Percentiles rank a stretch among this genome's conserved stretches.
Conservation (phyloP, 129 eudicot species). For the Ambrosia trifida region DNA sequence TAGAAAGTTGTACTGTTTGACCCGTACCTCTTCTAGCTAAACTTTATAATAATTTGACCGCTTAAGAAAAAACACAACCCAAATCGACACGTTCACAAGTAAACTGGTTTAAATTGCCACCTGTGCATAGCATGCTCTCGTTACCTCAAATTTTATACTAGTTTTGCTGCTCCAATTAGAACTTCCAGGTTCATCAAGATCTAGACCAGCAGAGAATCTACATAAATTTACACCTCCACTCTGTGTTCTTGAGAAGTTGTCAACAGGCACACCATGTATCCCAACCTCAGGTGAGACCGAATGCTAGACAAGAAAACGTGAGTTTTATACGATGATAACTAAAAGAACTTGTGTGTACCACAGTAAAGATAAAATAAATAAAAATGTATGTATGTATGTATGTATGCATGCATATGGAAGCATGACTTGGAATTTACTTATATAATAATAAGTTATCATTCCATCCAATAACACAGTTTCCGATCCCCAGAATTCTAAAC, state of each 20-base stretch:
- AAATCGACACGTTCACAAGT: background rate
- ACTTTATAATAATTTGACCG: background rate
- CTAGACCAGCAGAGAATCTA: conserved; percentile 80
- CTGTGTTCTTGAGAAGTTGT: conserved; percentile 78
- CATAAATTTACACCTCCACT: conserved; percentile 88
- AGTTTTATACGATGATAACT: conserved; percentile 12
- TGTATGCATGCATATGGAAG: background rate
- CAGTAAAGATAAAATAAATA: background rate
- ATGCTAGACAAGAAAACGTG: conserved; percentile 56
- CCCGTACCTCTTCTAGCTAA: background rate
- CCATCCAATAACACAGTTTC: background rate
- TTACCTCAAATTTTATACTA: conserved; percentile 87
- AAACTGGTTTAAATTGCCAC: background rate
- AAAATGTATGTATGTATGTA: background rate
- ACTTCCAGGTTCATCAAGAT: conserved; percentile 75
- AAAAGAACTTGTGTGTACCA: background rate
- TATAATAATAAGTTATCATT: background rate
- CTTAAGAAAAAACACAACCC: background rate
- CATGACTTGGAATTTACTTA: background rate
- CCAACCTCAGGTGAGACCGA: conserved; percentile 88
- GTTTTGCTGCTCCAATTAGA: conserved; percentile 90
- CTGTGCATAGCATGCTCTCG: background rate
- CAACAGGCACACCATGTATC: conserved; percentile 75
- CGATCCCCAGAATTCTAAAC: background rate
- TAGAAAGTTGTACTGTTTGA: background rate